Evolutionary conservation across 2,329 filamentous ascomycete genomes (phyloP).

Genomic region (Colletotrichum tropicicola): DNA sequence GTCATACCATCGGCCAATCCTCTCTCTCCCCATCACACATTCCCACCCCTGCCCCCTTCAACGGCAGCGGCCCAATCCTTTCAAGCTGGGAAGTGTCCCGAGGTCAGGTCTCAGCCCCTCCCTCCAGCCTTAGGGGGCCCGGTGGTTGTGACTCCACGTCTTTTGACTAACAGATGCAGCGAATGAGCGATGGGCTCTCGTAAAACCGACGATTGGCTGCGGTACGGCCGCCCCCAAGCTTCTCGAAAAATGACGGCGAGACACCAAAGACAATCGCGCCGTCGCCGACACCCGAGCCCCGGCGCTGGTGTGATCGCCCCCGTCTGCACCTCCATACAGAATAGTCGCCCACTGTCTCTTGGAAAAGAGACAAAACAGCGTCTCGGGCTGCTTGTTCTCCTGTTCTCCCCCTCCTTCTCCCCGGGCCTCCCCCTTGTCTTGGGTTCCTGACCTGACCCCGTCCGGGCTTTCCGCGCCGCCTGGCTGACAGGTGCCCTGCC

Average conservation of each 20-base stretch:
- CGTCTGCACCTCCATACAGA: not conserved
- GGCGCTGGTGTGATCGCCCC: constrained; percentile 15
- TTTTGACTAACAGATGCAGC: not conserved
- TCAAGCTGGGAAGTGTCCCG: no score
- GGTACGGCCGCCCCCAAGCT: constrained; percentile 15
- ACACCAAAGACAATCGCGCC: constrained; percentile 21
- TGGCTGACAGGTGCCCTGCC: constrained; percentile 27
- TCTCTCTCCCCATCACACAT: not conserved
- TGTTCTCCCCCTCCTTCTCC: no score
- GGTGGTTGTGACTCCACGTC: no score
- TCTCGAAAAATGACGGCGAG: not conserved
- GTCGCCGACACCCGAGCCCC: constrained; percentile 16
- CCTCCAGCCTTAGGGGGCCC: no score
- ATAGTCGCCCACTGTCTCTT: not conserved
- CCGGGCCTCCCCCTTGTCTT: no score
- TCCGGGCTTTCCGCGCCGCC: constrained; percentile 26
- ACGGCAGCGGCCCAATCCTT: constrained; percentile 4
- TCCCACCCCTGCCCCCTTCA: not conserved
- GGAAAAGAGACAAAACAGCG: no score
- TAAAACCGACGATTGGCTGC: constrained; percentile 12
- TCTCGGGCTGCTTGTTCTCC: no score
- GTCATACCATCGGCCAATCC: constrained; percentile 3
- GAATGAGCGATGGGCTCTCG: not conserved
- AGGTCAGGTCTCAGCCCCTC: constrained; percentile 1
- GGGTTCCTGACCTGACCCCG: not conserved